These are phyloP conservation scores for Apiospora aurea DNA, from an alignment of 2,329 filamentous ascomycete genomes.

Conservation along the genomic window DNA sequence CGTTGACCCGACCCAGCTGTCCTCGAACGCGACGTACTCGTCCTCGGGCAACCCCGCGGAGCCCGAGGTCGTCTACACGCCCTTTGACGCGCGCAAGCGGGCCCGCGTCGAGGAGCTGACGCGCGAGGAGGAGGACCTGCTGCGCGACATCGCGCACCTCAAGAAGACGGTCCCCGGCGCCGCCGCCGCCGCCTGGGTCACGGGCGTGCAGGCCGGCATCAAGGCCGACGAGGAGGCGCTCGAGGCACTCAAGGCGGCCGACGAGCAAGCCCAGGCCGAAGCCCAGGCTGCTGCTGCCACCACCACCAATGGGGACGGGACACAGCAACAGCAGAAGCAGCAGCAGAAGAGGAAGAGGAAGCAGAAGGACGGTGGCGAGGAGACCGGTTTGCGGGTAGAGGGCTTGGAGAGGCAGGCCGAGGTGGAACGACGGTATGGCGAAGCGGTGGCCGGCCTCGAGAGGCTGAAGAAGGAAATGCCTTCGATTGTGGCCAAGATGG, in stretches of 20 bases:
- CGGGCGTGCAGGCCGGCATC: constrained; percentile 48
- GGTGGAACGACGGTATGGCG: constrained; percentile 55
- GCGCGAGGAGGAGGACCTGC: constrained; percentile 67
- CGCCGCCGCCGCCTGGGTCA: constrained; percentile 52
- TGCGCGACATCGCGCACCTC: constrained; percentile 68
- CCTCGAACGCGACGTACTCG: constrained; percentile 36
- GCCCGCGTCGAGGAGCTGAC: constrained; percentile 66
- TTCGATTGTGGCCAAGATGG: constrained; percentile 68
- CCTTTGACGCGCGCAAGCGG: constrained; percentile 66
- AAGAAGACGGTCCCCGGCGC: constrained; percentile 59
- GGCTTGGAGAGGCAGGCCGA: constrained; percentile 53
- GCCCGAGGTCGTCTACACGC: constrained; percentile 58
- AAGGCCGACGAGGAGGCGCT: constrained; percentile 57
- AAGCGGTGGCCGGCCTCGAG: constrained; percentile 58
- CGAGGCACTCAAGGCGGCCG: constrained; percentile 34
- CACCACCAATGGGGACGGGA: constrained; percentile 31
- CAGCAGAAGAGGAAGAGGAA: constrained; percentile 31
- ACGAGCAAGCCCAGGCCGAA: neutral
- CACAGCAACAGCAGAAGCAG: constrained; percentile 29
- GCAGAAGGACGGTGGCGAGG: constrained; percentile 31
- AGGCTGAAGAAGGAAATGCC: constrained; percentile 67
- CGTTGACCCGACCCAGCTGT: constrained; percentile 50
- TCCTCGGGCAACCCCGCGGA: constrained; percentile 30
- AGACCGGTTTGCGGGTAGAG: constrained; percentile 39
- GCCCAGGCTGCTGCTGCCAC: neutral